phyloP scores from a whole-genome alignment of 768 basidiomycete genomes.

The Lactarius akahatsu region DNA sequence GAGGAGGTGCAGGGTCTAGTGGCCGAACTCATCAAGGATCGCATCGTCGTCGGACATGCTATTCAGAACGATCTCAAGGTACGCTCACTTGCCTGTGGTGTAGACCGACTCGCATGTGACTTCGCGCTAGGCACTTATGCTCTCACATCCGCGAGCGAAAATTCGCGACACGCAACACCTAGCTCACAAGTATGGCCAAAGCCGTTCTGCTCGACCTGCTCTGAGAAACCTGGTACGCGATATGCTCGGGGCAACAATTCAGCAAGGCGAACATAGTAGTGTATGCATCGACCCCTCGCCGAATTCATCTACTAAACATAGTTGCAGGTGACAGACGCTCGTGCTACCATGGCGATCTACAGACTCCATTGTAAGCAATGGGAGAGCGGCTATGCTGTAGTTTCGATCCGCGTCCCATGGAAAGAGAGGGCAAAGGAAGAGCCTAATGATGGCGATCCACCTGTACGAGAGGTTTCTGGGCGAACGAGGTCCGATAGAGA shows the following conservation, averaged over 20 bases:
- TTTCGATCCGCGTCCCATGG: conserved; percentile 15
- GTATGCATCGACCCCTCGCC: conserved; percentile 47
- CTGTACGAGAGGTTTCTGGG: background rate
- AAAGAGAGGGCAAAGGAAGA: conserved; percentile 16
- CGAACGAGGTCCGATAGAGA: background rate
- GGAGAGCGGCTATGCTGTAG: conserved; percentile 47
- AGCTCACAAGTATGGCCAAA: conserved; percentile 57
- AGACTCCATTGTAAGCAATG: conserved; percentile 78
- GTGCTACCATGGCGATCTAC: conserved; percentile 94
- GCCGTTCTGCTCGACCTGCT: conserved; percentile 65
- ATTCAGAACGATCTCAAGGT: conserved; percentile 89
- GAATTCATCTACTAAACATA: background rate
- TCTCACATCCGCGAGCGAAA: conserved; percentile 64
- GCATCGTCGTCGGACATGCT: conserved; percentile 88
- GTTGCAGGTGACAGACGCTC: conserved; percentile 80
- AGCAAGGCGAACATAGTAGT: conserved; percentile 87
- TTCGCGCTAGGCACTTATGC: conserved; percentile 53
- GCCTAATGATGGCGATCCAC: conserved; percentile 12
- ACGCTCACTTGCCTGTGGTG: conserved; percentile 29
- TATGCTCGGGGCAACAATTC: conserved; percentile 78
- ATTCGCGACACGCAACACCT: conserved; percentile 71
- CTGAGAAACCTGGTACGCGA: conserved; percentile 77
- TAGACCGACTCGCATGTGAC: background rate
- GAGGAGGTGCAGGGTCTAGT: conserved; percentile 77
- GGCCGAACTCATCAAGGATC: conserved; percentile 70